Evolutionary conservation across 2,329 filamentous ascomycete genomes (phyloP).

Genomic region (Colletotrichum siamense): DNA sequence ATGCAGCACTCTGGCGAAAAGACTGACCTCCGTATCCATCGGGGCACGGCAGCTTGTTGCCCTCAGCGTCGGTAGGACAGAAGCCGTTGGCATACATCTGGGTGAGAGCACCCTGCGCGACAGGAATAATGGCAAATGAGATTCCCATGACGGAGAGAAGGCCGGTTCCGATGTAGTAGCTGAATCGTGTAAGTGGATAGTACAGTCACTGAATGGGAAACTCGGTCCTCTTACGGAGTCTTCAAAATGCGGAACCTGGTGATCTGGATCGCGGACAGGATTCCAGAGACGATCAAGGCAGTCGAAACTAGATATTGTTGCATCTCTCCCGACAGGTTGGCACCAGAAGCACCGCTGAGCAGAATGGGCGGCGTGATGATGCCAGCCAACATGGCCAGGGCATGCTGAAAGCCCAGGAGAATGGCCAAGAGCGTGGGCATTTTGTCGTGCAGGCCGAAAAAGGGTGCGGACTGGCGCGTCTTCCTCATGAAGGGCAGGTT

Average conservation of each 20-base stretch:
- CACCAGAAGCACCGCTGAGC: constrained; percentile 64
- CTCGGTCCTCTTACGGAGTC: constrained; percentile 53
- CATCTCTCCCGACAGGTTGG: constrained; percentile 64
- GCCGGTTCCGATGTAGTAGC: constrained; percentile 80
- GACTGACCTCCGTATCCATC: constrained; percentile 68
- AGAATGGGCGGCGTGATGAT: constrained; percentile 83
- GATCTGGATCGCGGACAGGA: constrained; percentile 79
- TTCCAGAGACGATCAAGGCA: constrained; percentile 78
- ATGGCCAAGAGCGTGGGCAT: constrained; percentile 79
- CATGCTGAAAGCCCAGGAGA: constrained; percentile 80
- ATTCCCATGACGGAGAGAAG: constrained; percentile 81
- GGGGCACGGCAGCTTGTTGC: constrained; percentile 74
- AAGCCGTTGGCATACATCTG: constrained; percentile 82
- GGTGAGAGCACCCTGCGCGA: constrained; percentile 72
- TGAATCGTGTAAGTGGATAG: constrained; percentile 30
- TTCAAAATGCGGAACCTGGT: constrained; percentile 75
- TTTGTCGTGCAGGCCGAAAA: constrained; percentile 82
- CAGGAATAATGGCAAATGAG: constrained; percentile 78
- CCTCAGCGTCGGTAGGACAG: constrained; percentile 64
- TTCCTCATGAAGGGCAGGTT: constrained; percentile 84
- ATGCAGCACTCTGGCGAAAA: not conserved
- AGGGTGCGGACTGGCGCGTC: constrained; percentile 65
- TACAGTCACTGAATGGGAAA: not conserved
- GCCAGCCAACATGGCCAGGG: constrained; percentile 76
- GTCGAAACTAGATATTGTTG: constrained; percentile 83